Evolutionary conservation across 768 basidiomycete species (phyloP).

Genomic region (Tremella yokohamensis): DNA sequence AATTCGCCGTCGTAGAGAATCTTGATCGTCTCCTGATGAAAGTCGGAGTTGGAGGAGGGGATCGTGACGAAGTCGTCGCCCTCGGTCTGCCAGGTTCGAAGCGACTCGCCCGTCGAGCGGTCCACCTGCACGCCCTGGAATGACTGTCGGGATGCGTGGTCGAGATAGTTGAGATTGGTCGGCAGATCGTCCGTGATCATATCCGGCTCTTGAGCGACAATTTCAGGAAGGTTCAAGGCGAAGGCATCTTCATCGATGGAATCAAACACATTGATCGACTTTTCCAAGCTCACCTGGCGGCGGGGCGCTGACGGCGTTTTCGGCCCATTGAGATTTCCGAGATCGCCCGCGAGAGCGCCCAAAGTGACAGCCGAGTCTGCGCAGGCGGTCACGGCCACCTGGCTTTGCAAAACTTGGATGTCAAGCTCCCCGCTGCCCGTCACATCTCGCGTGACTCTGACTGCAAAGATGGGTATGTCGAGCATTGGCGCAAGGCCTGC

Average conservation of each 20-base stretch:
- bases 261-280: conserved; percentile 39
- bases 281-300: conserved; percentile 16
- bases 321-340: conserved; percentile 24
- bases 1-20: conserved; percentile 66
- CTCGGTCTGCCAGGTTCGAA: conserved; percentile 33
- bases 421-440: conserved; percentile 16
- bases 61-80: conserved; percentile 6
- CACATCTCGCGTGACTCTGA: conserved; percentile 24
- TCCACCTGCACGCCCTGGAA: conserved; percentile 58
- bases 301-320: conserved; percentile 11
- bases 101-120: conserved; percentile 51
- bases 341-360: conserved; percentile 33
- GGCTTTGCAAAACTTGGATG: conserved; percentile 26
- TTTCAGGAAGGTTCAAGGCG: conserved; percentile 58
- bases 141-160: conserved; percentile 64
- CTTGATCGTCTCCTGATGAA: conserved; percentile 81
- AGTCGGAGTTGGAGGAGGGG: conserved; percentile 12
- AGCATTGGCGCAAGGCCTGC: conserved; percentile 39
- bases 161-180: conserved; percentile 80
- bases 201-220: conserved; percentile 70
- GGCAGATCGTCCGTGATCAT: conserved; percentile 90
- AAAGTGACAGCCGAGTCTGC: conserved; percentile 50
- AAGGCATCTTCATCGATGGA: not conserved
- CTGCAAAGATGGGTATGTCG: conserved; percentile 26
- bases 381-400: conserved; percentile 42